Base-by-base conservation (phyloP, 2,329 filamentous ascomycete genomes). In the Passalora sequoiae region DNA sequence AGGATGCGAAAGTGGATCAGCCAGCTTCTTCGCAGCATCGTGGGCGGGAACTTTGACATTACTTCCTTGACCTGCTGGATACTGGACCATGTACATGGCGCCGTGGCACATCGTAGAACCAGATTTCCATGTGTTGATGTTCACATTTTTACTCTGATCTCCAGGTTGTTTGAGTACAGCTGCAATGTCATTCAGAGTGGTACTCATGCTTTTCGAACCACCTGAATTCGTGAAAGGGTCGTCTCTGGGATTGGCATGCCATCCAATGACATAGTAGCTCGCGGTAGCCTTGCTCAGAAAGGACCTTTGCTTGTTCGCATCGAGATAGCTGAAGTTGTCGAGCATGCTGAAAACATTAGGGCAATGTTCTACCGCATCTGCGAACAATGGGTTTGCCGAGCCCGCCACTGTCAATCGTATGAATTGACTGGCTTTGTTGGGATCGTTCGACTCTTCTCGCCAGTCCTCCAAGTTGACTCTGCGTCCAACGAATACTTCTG, bases 251-350 rank as follows among this genome's bases (percentile, higher is more conserved):
- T 8, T 8, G n/a, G 25, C 25, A 28, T 50, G 40, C 39, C 40
- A 50, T 21, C 47, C 47, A 9, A 48, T 16, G 6, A 50, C 40
- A 30, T 35, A 41, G 17, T 50, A 50, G 32, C 32, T 38, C 8
- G 32, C 44, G 22, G 40, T 44, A 3, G 47, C 47, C n/a, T n/a
- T n/a, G n/a, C n/a, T n/a, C n/a, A n/a, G n/a, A n/a, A n/a, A n/a
- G n/a, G n/a, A n/a, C n/a, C n/a, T n/a, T n/a, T n/a, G n/a, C n/a
- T n/a, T n/a, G n/a, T n/a, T n/a, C n/a, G 22, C 29, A 25, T 19
- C 25, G 6, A 50, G 36, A 31, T 44, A 44, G 6, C 22, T 19
- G 15, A 47, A 37, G 13, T 43, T 40, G 36, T 48, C 46, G 8
- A 37, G 24, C 8, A 49, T 38, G 15, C 38, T 42, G 30, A 49